Base-by-base conservation (phyloP, 176 grass and related monocot genomes). In the Pontederia paniculata region DNA sequence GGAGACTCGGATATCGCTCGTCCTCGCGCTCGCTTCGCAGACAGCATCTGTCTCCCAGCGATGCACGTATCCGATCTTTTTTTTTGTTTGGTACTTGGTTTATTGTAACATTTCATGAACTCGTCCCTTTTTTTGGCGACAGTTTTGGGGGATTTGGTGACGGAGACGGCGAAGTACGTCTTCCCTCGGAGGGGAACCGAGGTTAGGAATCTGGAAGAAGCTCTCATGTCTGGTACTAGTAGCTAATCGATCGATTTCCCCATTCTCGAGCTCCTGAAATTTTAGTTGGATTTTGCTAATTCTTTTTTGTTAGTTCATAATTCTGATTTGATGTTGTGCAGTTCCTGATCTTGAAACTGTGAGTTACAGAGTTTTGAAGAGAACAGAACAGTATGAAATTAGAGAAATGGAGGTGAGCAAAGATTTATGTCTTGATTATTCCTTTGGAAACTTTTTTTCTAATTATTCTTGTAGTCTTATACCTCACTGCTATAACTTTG, bases 281-380 rank as follows among this genome's bases (percentile, higher is more conserved):
- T 10, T 5, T 10, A 10, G 6, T 50, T 61, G 48, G 25, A 11
- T 44, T 44, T 14, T 41, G 9, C 3, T n/a, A n/a, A n/a, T 55
- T 62, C 23, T 14, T 12, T 13, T 20, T 9, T 59, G 10, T 28
- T 60, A 44, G n/a, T 66, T 23, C 6, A 48, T 64, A 31, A n/a
- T 44, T 74, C 65, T n/a, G n/a, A n/a, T 12, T 12, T 0, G 14
- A 56, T 69, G 4, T 28, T 53, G 8, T 19, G 31, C 59, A 87
- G 80, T 97, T 60, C 85, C 85, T 43, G 82, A 96, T 81, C 64
- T 96, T 44, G 91, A 97, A 73, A 81, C 80, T 7, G 74, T 97
- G 21, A 81, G 79, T 22, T 97, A 73, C 50, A 48, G 61, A 42
- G 44, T 97, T 22, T 31, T 96, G 51, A 96, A 87, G 57, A 74